Percentiles rank a stretch among this genome's conserved stretches.
Conservation (phyloP, 1,284 basidiomycete species). For the Cryptococcus deneoformans region DNA sequence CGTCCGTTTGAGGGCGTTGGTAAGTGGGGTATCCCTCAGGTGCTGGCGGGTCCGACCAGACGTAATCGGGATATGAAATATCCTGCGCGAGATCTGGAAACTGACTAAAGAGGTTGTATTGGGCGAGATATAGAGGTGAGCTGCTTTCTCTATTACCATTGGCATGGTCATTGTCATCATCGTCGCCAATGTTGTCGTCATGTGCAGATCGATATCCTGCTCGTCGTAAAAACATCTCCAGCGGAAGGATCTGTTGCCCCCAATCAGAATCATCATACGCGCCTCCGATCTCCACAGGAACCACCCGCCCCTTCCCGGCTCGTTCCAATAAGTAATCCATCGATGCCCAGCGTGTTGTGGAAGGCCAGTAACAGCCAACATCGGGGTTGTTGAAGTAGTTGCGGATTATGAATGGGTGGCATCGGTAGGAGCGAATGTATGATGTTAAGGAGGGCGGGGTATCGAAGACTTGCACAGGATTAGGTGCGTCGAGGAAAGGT, state of each 20-base stretch:
- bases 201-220: conserved; percentile 51
- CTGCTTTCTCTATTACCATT: not conserved
- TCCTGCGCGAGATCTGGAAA: conserved; percentile 75
- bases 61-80: conserved; percentile 79
- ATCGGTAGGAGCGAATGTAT: conserved; percentile 55
- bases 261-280: conserved; percentile 80
- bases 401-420: conserved; percentile 69
- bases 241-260: conserved; percentile 75
- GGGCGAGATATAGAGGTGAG: conserved; percentile 74
- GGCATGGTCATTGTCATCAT: not conserved
- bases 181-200: no score
- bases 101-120: conserved; percentile 80
- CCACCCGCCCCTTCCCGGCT: conserved; percentile 73
- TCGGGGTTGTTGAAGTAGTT: conserved; percentile 57
- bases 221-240: conserved; percentile 67
- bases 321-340: conserved; percentile 62
- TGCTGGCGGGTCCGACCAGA: conserved; percentile 64
- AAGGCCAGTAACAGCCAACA: conserved; percentile 58
- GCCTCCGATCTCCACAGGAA: conserved; percentile 85
- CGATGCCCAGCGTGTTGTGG: conserved; percentile 61
- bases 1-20: conserved; percentile 63
- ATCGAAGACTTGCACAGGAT: conserved; percentile 45
- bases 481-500: conserved; percentile 17
- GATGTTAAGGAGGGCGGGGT: conserved; percentile 57
- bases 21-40: conserved; percentile 58